These are phyloP conservation scores for Salix dunnii DNA, from an alignment of 345 rosid species.

Conservation along the genomic window DNA sequence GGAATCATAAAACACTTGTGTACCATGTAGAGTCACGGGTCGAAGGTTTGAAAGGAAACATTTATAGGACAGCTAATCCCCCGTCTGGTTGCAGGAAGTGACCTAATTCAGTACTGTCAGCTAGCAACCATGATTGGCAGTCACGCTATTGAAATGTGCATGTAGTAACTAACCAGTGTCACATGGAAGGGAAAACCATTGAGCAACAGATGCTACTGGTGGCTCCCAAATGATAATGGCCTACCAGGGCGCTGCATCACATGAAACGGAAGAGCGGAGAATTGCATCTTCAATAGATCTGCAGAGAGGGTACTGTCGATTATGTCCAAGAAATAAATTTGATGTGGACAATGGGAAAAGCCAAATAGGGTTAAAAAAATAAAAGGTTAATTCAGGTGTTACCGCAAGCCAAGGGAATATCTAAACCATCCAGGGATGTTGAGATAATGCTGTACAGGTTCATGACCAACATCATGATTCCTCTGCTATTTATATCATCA, in stretches of 20 bases:
- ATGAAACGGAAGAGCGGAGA: not conserved
- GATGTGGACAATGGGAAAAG: not conserved
- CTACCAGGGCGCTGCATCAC: not conserved
- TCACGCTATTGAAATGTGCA: no score
- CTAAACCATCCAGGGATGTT: not conserved
- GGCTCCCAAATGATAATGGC: not conserved
- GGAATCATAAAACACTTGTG: not conserved
- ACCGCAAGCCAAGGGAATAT: not conserved
- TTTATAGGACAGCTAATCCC: not conserved
- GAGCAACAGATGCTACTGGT: no score
- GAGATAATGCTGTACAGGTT: not conserved
- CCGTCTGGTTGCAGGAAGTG: not conserved
- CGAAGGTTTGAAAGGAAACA: not conserved
- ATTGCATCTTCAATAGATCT: not conserved
- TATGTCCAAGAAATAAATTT: not conserved
- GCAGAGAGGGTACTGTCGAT: not conserved
- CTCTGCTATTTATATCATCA: not conserved
- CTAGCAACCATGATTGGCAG: not conserved
- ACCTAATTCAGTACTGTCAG: not conserved
- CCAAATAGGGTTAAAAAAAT: not conserved
- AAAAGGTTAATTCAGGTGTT: not conserved
- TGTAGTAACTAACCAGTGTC: no score
- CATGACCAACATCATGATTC: not conserved
- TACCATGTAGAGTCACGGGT: slow-evolving; percentile 4
- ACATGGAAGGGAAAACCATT: no score